Evolutionary conservation across 495 filamentous ascomycete species (phyloP), one percentile per base, ranked within the genome.

Genomic region (Aspergillus wentii): DNA sequence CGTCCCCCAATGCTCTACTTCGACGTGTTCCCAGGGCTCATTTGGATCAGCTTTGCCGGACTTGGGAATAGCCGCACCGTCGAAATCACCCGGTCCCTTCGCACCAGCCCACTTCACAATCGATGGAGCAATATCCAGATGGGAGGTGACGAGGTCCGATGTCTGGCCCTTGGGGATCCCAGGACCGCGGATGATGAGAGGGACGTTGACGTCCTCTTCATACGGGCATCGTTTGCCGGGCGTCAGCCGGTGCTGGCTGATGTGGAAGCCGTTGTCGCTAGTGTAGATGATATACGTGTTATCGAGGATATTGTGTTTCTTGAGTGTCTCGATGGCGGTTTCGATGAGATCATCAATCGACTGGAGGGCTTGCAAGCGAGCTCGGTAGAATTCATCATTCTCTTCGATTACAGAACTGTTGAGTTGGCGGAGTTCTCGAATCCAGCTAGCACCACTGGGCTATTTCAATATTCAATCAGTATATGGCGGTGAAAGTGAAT

Each of bases 241-340:
- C 8, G 78, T 76, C 19, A 86, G 48, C 3, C 84, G 71, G 50
- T 88, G 83, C 43, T 87, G 83, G 18, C 81, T 75, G 36, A 87
- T 83, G 44, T 86, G 81, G 54, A 80, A 87, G 0, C 84, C 83
- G 45, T 88, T 87, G 45, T 87, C 84, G 0, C 76, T 79, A 1
- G 81, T 81, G 52, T 83, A 86, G 35, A 88, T 68, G 30, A 88
- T 70, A 40, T 78, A 86, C 0, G 83, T 87, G 43, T 84, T 75
- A 8, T 85, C 78, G 7, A 84, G n/a, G n/a, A n/a, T n/a, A n/a
- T n/a, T n/a, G n/a, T n/a, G n/a, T n/a, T n/a, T n/a, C n/a, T n/a
- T n/a, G n/a, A n/a, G n/a, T n/a, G n/a, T n/a, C n/a, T n/a, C n/a
- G n/a, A n/a, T n/a, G n/a, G n/a, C n/a, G n/a, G n/a, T n/a, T n/a